Percentiles rank a stretch among this genome's conserved stretches.
Evolutionary conservation across 805 yeast genomes (phyloP).

Genomic region (Cyberlindnera mrakii): DNA sequence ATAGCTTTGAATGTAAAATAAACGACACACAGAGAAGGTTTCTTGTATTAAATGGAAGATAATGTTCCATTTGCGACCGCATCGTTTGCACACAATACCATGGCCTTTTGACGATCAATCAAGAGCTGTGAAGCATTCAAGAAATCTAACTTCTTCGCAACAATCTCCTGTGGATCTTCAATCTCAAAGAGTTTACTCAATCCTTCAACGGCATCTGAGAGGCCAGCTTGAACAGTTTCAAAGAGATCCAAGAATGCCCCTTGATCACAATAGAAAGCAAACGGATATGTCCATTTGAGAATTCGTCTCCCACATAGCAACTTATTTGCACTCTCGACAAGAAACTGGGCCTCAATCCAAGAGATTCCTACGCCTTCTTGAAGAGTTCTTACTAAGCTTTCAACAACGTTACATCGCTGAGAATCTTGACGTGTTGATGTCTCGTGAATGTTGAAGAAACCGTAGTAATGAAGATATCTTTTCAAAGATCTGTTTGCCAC

Average conservation of each 20-base stretch:
- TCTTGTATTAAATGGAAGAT: background rate
- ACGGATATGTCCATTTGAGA: conserved; percentile 86
- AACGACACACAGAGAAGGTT: background rate
- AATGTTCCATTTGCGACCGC: conserved; percentile 6
- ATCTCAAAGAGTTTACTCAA: conserved; percentile 53
- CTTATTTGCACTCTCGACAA: conserved; percentile 63
- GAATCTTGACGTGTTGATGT: conserved; percentile 69
- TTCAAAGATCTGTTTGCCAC: conserved; percentile 44
- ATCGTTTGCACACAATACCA: conserved; percentile 23
- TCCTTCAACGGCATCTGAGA: conserved; percentile 63
- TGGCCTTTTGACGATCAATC: conserved; percentile 30
- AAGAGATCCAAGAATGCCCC: conserved; percentile 54
- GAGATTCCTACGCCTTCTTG: conserved; percentile 63
- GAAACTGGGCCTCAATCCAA: conserved; percentile 85
- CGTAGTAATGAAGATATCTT: conserved; percentile 70
- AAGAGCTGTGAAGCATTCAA: conserved; percentile 30
- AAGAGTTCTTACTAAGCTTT: conserved; percentile 52
- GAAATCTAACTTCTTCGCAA: conserved; percentile 31
- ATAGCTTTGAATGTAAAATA: conserved; percentile 25
- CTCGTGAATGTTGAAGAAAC: conserved; percentile 70
- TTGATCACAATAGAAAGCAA: conserved; percentile 58
- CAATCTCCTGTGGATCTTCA: conserved; percentile 30
- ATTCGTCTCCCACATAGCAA: conserved; percentile 66
- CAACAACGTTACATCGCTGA: conserved; percentile 55
- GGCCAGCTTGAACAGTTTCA: conserved; percentile 62